Percentiles rank a stretch among this genome's conserved stretches.
phyloP scores from a whole-genome alignment of 2,329 filamentous ascomycete genomes.

The Colletotrichum orchidophilum region DNA sequence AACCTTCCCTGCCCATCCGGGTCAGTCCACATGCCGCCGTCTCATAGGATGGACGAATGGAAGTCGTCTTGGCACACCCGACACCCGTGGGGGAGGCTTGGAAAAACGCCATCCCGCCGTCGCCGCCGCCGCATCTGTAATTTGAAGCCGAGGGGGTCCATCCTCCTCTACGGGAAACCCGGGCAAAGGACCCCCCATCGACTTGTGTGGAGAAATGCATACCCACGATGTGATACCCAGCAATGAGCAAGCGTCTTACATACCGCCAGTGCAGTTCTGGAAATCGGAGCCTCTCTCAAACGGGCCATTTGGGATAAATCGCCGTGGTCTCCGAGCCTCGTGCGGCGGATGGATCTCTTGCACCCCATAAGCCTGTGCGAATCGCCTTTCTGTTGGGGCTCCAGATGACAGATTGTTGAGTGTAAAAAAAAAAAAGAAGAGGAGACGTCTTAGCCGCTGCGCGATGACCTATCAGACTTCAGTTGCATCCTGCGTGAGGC shows the following conservation, averaged over 20 bases:
- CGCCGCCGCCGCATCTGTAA: conserved; percentile 10
- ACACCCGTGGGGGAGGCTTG: conserved; percentile 15
- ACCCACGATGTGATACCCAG: too few relatives aligned
- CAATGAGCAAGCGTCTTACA: neutral
- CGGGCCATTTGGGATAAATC: conserved; percentile 1
- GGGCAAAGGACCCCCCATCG: neutral
- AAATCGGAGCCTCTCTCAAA: conserved; percentile 7
- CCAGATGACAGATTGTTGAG: conserved; percentile 28
- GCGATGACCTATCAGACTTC: neutral
- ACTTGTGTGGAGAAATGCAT: neutral
- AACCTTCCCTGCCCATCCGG: conserved; percentile 23
- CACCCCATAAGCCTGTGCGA: conserved; percentile 14
- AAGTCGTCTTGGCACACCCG: conserved; percentile 31
- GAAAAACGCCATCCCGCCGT: conserved; percentile 6
- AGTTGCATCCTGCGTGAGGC: conserved; percentile 13
- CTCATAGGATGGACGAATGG: conserved; percentile 34
- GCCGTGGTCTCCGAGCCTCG: conserved; percentile 21
- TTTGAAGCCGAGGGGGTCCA: neutral
- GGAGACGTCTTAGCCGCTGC: conserved; percentile 15
- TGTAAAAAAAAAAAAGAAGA: neutral
- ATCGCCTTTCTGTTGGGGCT: conserved; percentile 24
- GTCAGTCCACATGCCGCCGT: conserved; percentile 27
- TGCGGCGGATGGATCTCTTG: neutral
- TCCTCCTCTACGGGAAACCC: conserved; percentile 1
- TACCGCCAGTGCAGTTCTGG: neutral